Percentiles rank a stretch among this genome's conserved stretches.
These are phyloP conservation scores for Pseudohyphozyma bogoriensis DNA, from an alignment of 768 basidiomycete species.

Conservation along the genomic window DNA sequence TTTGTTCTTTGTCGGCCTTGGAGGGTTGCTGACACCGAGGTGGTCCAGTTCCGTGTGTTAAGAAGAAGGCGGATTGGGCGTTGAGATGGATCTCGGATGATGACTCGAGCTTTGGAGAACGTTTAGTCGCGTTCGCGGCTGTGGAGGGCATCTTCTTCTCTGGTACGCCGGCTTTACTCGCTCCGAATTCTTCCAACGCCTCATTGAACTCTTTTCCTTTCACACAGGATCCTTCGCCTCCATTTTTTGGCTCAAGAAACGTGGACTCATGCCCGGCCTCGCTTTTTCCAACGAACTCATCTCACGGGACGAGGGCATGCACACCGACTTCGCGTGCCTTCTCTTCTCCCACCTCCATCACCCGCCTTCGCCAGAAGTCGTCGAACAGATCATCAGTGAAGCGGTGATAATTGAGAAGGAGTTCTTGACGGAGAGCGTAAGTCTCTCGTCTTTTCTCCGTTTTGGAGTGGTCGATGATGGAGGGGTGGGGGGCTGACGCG, in stretches of 20 bases:
- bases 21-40: background rate
- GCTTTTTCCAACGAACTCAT: constrained; percentile 82
- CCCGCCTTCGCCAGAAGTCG: constrained; percentile 65
- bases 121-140: constrained; percentile 81
- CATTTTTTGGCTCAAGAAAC: constrained; percentile 93
- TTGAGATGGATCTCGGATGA: constrained; percentile 78
- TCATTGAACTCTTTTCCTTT: background rate
- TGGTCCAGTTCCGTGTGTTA: constrained; percentile 61
- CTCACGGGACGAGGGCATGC: constrained; percentile 82
- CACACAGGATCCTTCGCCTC: constrained; percentile 60
- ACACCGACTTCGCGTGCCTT: constrained; percentile 62
- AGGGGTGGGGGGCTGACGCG: no score
- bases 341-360: constrained; percentile 68
- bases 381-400: constrained; percentile 61
- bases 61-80: constrained; percentile 89
- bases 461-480: no score
- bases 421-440: constrained; percentile 35
- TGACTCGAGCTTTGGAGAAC: constrained; percentile 68
- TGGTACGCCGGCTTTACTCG: constrained; percentile 14
- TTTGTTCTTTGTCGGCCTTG: background rate
- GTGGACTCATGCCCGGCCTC: constrained; percentile 86
- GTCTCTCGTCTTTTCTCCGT: no score
- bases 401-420: constrained; percentile 49
- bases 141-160: constrained; percentile 98
- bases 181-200: background rate